A percentile compares a stretch with the other conserved stretches of the same genome.
Conservation (phyloP, 306 rosid genomes). For the Purshia tridentata region DNA sequence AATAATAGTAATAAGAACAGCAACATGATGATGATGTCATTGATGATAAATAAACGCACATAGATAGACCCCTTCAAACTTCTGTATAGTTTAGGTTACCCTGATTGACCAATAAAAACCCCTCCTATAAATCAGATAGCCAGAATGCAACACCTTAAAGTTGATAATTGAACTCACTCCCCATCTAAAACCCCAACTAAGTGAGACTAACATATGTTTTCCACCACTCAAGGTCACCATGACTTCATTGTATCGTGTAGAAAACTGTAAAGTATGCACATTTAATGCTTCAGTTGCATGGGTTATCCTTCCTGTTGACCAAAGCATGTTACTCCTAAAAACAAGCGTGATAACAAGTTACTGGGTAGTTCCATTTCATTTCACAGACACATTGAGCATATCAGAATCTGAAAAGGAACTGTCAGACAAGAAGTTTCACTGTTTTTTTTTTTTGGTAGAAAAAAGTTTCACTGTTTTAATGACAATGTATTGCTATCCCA, state of each 20-base stretch:
- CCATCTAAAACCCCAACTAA: background rate
- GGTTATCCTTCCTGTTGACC: background rate
- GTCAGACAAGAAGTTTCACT: background rate
- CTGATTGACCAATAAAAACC: slow-evolving; percentile 14
- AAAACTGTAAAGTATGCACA: background rate
- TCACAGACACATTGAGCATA: background rate
- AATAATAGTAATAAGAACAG: no score
- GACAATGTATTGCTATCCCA: background rate
- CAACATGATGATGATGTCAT: no score
- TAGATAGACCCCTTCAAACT: no score
- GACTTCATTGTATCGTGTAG: background rate
- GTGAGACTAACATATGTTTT: background rate
- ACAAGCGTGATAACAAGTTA: background rate
- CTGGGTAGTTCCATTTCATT: background rate
- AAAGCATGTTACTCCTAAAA: background rate
- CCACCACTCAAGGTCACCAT: background rate
- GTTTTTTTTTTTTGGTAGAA: background rate
- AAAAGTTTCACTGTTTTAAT: background rate
- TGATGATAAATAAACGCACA: no score
- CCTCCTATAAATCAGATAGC: slow-evolving; percentile 2
- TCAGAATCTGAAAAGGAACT: background rate
- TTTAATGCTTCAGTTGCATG: background rate
- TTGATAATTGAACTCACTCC: background rate
- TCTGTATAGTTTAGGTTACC: background rate
- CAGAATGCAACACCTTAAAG: background rate